Base-by-base conservation (phyloP, 192 early-diverging fungal species). In the Podila verticillata region DNA sequence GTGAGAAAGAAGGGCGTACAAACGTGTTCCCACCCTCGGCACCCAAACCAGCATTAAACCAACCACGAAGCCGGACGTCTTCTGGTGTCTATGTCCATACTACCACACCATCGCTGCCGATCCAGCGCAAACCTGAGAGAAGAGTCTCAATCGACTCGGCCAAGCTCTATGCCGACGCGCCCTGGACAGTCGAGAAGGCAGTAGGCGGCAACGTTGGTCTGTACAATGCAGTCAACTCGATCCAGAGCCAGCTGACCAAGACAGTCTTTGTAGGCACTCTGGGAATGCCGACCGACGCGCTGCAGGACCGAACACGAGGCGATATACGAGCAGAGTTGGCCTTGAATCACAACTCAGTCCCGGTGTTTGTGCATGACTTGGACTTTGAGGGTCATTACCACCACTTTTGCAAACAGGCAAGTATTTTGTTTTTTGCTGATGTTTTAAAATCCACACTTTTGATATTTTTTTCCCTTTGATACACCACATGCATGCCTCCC, bases 121-220 rank as follows among this genome's bases (percentile, higher is more conserved):
- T 7, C 15, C 39, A 44, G 39, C 39, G 17, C 17, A 10, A 10
- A 36, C 44, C 47, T 48, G 20, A 44, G 39, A 10, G 79, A 8
- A 61, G 75, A 47, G 44, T 74, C 17, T 84, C 86, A 2, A 68
- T 75, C 19, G 82, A 83, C 30, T 75, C 70, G 15, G 78, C 75
- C 6, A 68, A 84, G 12, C 59, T 82, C 12, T 82, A 82, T 72
- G 81, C 82, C 17, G 84, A 86, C 32, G 73, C 81, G 28, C 36
- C 83, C 19, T 92, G 91, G 88, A 82, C 84, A 7, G 84, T 96
- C 24, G 94, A 95, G 66, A 87, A 90, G 31, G 89, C 91, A 28
- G 91, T 74, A n/a, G 74, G 91, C 15, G 97, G 97, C 47, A 98
- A 98, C 83, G 95, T 96, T 87, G 96, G 97, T n/a, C 87, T 98